Evolutionary conservation across 2,329 filamentous ascomycete species (phyloP).

Genomic region (Neocatenulostroma microsporum): DNA sequence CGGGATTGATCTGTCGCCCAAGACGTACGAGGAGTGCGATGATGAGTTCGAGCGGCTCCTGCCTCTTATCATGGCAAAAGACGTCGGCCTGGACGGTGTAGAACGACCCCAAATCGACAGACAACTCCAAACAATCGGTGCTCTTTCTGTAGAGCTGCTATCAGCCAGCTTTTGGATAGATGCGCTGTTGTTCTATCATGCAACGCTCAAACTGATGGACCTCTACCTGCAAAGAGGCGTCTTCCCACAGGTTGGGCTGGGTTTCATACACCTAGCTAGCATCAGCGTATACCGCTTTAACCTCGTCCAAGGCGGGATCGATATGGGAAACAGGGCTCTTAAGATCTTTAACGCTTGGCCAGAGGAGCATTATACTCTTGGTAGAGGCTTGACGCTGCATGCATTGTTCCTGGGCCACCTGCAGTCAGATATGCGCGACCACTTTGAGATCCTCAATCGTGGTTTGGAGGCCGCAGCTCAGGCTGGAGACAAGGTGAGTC

Average conservation of each 20-base stretch:
- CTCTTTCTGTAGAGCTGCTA: slow-evolving; percentile 55
- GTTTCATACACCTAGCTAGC: slow-evolving; percentile 60
- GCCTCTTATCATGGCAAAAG: slow-evolving; percentile 12
- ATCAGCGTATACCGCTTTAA: slow-evolving; percentile 63
- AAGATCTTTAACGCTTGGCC: slow-evolving; percentile 56
- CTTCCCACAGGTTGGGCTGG: slow-evolving; percentile 62
- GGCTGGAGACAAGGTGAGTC: slow-evolving; percentile 65
- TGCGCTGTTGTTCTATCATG: slow-evolving; percentile 62
- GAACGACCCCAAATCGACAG: slow-evolving; percentile 34
- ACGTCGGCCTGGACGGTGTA: slow-evolving; percentile 9
- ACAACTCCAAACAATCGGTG: slow-evolving; percentile 56
- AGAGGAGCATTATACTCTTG: slow-evolving; percentile 56
- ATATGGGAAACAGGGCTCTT: slow-evolving; percentile 56
- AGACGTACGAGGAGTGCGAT: slow-evolving; percentile 70
- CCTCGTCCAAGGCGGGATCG: slow-evolving; percentile 59
- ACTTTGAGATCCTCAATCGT: slow-evolving; percentile 54
- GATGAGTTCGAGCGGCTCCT: slow-evolving; percentile 53
- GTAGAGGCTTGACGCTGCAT: slow-evolving; percentile 61
- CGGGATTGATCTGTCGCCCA: slow-evolving; percentile 55
- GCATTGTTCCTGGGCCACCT: slow-evolving; percentile 64
- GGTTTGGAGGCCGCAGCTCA: slow-evolving; percentile 59
- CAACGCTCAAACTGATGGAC: slow-evolving; percentile 58
- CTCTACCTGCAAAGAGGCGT: slow-evolving; percentile 56
- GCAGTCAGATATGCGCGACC: slow-evolving; percentile 52
- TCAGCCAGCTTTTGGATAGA: slow-evolving; percentile 69